These are phyloP conservation scores for Thermothelomyces thermophilus DNA, from an alignment of 2,329 filamentous ascomycete species.

Conservation along the genomic window DNA sequence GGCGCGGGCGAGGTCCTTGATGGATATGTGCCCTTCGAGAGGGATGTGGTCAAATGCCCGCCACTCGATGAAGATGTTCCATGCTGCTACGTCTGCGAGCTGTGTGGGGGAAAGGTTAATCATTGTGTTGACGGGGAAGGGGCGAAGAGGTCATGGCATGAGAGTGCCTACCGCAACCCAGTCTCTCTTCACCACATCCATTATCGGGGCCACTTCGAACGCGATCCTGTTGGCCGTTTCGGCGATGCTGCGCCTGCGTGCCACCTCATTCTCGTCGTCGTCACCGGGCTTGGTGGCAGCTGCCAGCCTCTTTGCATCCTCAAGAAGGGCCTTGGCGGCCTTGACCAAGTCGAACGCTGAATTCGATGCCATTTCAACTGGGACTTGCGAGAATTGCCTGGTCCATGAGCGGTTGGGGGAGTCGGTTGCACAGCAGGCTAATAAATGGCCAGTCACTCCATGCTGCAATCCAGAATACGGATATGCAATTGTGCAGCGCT, in stretches of 20 bases:
- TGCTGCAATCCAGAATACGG: too few relatives aligned
- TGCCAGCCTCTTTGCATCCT: slow-evolving; percentile 16
- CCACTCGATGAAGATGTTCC: slow-evolving; percentile 25
- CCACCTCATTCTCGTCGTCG: neutral
- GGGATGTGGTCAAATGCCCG: slow-evolving; percentile 28
- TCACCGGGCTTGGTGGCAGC: neutral
- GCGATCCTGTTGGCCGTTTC: slow-evolving; percentile 18
- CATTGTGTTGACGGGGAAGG: too few relatives aligned
- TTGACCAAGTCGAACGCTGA: slow-evolving; percentile 15
- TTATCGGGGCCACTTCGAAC: slow-evolving; percentile 13
- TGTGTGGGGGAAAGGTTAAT: too few relatives aligned
- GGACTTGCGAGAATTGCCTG: too few relatives aligned
- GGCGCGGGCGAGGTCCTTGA: slow-evolving; percentile 19
- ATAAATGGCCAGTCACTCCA: too few relatives aligned
- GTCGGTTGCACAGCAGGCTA: too few relatives aligned
- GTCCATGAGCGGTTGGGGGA: too few relatives aligned
- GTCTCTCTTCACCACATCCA: slow-evolving; percentile 21
- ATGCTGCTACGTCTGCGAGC: slow-evolving; percentile 19
- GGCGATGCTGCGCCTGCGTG: slow-evolving; percentile 13
- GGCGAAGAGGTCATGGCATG: too few relatives aligned
- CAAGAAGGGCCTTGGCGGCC: slow-evolving; percentile 19
- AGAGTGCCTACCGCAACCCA: slow-evolving; percentile 16
- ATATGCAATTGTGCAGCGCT: too few relatives aligned
- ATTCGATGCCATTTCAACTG: neutral
- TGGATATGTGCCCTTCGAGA: slow-evolving; percentile 21